A percentile compares a stretch with the other conserved stretches of the same genome.
Evolutionary conservation across 2,329 filamentous ascomycete genomes (phyloP).

Genomic region (Emmonsiellopsis sp.): DNA sequence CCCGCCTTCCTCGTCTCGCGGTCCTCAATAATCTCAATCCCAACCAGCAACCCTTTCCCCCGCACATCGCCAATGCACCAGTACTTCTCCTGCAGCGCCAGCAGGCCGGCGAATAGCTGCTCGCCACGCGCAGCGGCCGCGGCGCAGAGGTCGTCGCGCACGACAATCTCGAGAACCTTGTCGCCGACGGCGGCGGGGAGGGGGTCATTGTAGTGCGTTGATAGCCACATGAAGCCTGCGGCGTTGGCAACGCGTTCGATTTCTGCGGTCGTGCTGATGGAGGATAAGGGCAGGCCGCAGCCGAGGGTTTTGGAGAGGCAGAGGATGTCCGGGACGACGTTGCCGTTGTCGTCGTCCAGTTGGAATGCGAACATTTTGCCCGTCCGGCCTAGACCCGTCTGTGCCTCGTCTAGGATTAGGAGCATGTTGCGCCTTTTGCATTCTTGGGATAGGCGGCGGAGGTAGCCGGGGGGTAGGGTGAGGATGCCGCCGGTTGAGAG

Average conservation of each 20-base stretch:
- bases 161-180: conserved; percentile 54
- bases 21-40: conserved; percentile 50
- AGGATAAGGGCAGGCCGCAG: conserved; percentile 50
- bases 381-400: conserved; percentile 49
- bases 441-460: conserved; percentile 46
- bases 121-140: conserved; percentile 38
- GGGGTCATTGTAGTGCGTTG: conserved; percentile 56
- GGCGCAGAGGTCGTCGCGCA: conserved; percentile 45
- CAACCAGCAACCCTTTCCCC: conserved; percentile 50
- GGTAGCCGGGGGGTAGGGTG: conserved; percentile 50
- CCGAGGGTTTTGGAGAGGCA: conserved; percentile 54
- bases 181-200: conserved; percentile 51
- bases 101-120: conserved; percentile 41
- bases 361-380: conserved; percentile 53
- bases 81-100: conserved; percentile 41
- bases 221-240: conserved; percentile 46
- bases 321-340: conserved; percentile 50
- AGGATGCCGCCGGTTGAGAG: conserved; percentile 52
- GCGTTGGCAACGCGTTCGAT: conserved; percentile 44
- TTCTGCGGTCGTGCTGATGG: conserved; percentile 47
- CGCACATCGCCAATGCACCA: conserved; percentile 55
- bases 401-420: conserved; percentile 52
- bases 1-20: conserved; percentile 37
- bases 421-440: conserved; percentile 49
- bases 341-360: conserved; percentile 26